Evolutionary conservation across 2,329 filamentous ascomycete species (phyloP).

Genomic region (Colletotrichum camelliae): DNA sequence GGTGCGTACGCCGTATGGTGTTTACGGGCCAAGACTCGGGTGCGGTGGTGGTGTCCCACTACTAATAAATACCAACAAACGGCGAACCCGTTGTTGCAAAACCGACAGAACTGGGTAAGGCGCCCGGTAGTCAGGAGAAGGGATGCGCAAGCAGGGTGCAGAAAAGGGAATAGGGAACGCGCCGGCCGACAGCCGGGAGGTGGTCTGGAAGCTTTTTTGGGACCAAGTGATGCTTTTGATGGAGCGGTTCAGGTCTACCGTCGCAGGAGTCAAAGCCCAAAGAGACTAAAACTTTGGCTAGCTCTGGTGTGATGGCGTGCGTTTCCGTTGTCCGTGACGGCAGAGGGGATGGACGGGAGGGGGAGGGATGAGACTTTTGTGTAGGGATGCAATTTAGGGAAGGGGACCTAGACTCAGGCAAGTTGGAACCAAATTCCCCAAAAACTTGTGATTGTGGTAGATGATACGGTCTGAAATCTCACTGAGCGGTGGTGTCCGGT

Average conservation of each 20-base stretch:
- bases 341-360: background rate
- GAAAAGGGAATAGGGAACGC: background rate
- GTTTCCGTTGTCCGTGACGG: background rate
- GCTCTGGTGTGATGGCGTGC: background rate
- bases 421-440: background rate
- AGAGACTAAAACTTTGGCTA: background rate
- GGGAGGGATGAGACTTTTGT: background rate
- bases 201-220: constrained; percentile 11
- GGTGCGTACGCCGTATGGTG: background rate
- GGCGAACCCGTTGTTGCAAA: background rate
- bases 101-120: background rate
- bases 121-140: constrained; percentile 10
- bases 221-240: constrained; percentile 11
- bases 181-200: constrained; percentile 8
- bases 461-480: background rate
- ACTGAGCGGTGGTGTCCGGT: background rate
- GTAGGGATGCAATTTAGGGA: background rate
- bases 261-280: constrained; percentile 9
- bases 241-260: constrained; percentile 15
- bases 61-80: constrained; percentile 10
- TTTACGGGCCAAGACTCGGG: background rate
- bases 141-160: background rate
- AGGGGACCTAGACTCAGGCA: background rate
- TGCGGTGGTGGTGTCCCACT: background rate
- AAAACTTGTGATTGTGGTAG: background rate